Conservation (phyloP, 2,329 filamentous ascomycete genomes). For the Fonsecaea nubica region DNA sequence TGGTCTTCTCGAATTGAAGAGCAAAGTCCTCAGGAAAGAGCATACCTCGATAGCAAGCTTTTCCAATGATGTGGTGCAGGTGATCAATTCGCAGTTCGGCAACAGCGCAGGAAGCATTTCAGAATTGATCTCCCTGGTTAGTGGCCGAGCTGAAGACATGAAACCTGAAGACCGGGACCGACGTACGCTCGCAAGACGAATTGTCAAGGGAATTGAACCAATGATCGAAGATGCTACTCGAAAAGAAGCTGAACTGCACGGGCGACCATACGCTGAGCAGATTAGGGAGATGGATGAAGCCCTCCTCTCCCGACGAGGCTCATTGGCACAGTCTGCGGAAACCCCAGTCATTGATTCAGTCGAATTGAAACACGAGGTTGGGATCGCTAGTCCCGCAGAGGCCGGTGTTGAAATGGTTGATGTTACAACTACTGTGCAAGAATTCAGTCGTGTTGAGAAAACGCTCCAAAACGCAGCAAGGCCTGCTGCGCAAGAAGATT, state of each 20-base stretch:
- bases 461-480: background rate
- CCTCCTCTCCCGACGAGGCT: conserved; percentile 61
- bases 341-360: conserved; percentile 41
- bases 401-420: conserved; percentile 50
- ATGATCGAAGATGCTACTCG: conserved; percentile 75
- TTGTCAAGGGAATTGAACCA: conserved; percentile 81
- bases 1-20: conserved; percentile 60
- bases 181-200: conserved; percentile 84
- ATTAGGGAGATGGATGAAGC: conserved; percentile 76
- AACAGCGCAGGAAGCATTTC: conserved; percentile 56
- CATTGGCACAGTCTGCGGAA: conserved; percentile 48
- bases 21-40: conserved; percentile 61
- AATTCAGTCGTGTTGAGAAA: conserved; percentile 23
- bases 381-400: conserved; percentile 31
- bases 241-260: conserved; percentile 80
- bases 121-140: conserved; percentile 59
- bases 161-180: conserved; percentile 75
- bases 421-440: conserved; percentile 43
- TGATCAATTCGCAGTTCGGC: conserved; percentile 62
- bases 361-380: conserved; percentile 41
- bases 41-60: conserved; percentile 69
- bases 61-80: conserved; percentile 62
- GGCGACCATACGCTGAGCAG: conserved; percentile 72
- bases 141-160: conserved; percentile 53
- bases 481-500: conserved; percentile 10